Evolutionary conservation across 192 early-diverging fungal species (phyloP).

Genomic region (Diversispora eburnea): DNA sequence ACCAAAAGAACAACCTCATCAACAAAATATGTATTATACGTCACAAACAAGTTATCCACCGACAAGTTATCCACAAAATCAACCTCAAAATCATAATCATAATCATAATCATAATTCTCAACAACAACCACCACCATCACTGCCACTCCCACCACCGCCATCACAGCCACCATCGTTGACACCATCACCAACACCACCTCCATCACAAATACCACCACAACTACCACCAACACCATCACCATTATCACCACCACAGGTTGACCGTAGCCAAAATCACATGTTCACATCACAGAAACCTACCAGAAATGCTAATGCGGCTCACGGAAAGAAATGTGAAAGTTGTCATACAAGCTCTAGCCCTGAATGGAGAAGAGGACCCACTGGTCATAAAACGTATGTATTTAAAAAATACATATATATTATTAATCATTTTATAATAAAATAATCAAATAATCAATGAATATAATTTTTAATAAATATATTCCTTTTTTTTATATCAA

Average conservation of each 20-base stretch:
- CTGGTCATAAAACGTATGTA: slow-evolving; percentile 52
- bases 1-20: too few species aligned
- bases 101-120: slow-evolving; percentile 1
- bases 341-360: slow-evolving; percentile 52
- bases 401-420: not conserved
- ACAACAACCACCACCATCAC: not conserved
- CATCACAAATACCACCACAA: not conserved
- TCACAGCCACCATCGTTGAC: not conserved
- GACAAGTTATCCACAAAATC: not conserved
- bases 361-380: slow-evolving; percentile 55
- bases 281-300: not conserved
- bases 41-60: not conserved
- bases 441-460: not conserved
- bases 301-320: not conserved
- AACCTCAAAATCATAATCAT: slow-evolving; percentile 1
- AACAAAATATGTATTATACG: too few species aligned
- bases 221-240: slow-evolving; percentile 16
- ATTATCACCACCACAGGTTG: slow-evolving; percentile 19
- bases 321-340: slow-evolving; percentile 41
- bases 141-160: not conserved
- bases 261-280: not conserved
- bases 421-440: not conserved
- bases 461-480: not conserved
- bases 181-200: not conserved
- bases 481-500: not conserved